These are phyloP conservation scores for Linnemannia zychae DNA, from an alignment of 192 early-diverging fungal species.

Conservation along the genomic window DNA sequence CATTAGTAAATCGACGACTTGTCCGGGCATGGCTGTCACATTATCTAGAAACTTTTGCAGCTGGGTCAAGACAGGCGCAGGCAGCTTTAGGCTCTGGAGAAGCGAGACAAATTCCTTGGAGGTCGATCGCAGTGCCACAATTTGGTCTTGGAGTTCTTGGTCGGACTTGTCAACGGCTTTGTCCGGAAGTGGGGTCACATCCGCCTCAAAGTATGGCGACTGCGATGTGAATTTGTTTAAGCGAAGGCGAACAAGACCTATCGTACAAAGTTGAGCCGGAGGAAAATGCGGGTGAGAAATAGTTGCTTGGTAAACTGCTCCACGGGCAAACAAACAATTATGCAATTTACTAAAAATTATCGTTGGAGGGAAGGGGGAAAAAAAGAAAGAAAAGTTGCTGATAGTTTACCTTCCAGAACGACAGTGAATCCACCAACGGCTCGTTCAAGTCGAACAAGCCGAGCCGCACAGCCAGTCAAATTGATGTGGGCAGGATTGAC, in stretches of 20 bases:
- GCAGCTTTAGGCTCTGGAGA: conserved; percentile 75
- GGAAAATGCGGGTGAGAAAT: neutral
- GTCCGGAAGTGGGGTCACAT: conserved; percentile 64
- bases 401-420: conserved; percentile 72
- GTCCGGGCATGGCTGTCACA: conserved; percentile 60
- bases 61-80: conserved; percentile 71
- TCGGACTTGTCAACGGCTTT: conserved; percentile 61
- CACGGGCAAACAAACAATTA: neutral
- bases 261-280: neutral
- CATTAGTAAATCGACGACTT: conserved; percentile 78
- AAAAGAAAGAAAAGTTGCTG: neutral
- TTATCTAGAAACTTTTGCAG: conserved; percentile 75
- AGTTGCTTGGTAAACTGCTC: neutral
- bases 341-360: neutral
- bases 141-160: conserved; percentile 65
- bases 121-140: conserved; percentile 66
- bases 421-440: conserved; percentile 70
- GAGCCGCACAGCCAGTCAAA: conserved; percentile 65
- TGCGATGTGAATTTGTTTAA: conserved; percentile 62
- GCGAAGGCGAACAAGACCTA: conserved; percentile 72
- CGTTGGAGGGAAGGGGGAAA: neutral
- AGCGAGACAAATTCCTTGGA: conserved; percentile 64
- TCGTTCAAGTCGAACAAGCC: conserved; percentile 68
- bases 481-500: conserved; percentile 43
- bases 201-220: conserved; percentile 66